Conservation (phyloP, 2,329 filamentous ascomycete species). For the Aureobasidium pullulans region DNA sequence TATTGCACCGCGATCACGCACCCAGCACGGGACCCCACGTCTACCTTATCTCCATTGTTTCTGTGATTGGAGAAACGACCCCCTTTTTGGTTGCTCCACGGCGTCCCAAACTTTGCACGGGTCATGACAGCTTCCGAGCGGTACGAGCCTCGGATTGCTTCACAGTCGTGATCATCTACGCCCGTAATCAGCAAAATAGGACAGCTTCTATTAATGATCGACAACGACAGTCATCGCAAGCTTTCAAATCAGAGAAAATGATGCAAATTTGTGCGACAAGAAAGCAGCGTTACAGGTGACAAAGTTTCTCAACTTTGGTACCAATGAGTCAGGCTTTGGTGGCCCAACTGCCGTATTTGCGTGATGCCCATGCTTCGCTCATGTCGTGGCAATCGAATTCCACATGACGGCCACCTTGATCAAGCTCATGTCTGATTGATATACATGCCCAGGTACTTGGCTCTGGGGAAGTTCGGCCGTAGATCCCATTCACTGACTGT, state of each 20-base stretch:
- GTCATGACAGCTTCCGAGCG: conserved; percentile 8
- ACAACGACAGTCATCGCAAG: conserved; percentile 1
- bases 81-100: neutral
- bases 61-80: conserved; percentile 5
- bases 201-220: neutral
- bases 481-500: neutral
- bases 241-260: neutral
- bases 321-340: neutral
- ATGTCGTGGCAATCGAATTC: neutral
- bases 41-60: conserved; percentile 2
- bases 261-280: neutral
- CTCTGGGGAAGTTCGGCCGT: conserved; percentile 1
- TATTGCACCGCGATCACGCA: neutral
- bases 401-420: neutral
- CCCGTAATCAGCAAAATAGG: neutral
- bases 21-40: conserved; percentile 2
- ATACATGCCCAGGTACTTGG: neutral
- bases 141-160: conserved; percentile 1
- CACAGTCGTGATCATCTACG: neutral
- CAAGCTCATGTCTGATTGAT: conserved; percentile 6
- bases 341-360: neutral
- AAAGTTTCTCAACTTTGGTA: neutral
- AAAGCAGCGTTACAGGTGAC: neutral
- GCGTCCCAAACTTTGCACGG: neutral
- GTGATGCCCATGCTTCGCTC: neutral